Evolutionary conservation across 306 rosid species (phyloP).

Genomic region (apple (Malus domestica)): DNA sequence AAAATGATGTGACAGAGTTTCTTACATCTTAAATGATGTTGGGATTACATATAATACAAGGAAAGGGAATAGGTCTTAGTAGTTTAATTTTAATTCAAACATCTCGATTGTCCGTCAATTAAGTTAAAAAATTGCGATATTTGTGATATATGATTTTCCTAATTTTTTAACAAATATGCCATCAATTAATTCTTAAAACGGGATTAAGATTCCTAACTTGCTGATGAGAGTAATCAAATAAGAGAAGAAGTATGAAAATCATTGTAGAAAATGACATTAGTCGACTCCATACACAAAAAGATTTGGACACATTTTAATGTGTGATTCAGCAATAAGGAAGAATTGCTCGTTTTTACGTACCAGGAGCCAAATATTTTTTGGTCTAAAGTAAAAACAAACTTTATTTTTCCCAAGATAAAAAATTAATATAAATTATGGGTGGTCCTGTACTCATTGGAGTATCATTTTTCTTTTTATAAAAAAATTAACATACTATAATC

Average conservation of each 20-base stretch:
- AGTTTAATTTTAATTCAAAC: background rate
- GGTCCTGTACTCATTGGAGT: background rate
- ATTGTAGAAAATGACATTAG: background rate
- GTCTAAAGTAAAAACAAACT: too few species aligned
- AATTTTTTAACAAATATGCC: background rate
- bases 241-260: too few species aligned
- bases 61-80: background rate
- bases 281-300: background rate
- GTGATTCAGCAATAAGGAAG: accelerated
- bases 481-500: too few species aligned
- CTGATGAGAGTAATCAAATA: background rate
- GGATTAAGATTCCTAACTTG: background rate
- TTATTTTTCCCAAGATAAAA: too few species aligned
- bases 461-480: too few species aligned
- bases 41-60: background rate
- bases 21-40: background rate
- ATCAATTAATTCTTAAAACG: background rate
- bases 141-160: background rate
- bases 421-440: too few species aligned
- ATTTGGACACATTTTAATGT: too few species aligned
- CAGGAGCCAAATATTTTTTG: background rate
- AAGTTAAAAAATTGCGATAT: background rate
- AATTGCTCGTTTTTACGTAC: too few species aligned
- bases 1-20: background rate
- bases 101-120: background rate